These are phyloP conservation scores for Globisporangium canariense DNA, from an alignment of 352 stramenopile genomes.

Conservation along the genomic window DNA sequence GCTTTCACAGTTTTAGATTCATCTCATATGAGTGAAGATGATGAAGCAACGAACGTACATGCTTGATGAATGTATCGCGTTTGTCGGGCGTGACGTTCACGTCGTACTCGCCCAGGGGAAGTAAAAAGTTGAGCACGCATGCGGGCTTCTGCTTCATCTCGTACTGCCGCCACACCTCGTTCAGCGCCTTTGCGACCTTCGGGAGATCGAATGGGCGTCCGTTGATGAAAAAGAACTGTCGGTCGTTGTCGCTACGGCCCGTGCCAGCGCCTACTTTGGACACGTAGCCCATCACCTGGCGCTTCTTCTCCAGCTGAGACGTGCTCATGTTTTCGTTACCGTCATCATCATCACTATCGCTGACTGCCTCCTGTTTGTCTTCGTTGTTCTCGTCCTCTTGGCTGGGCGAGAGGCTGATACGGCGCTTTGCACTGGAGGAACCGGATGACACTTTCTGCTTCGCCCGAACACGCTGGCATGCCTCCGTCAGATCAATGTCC, in stretches of 20 bases:
- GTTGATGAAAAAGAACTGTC: conserved; percentile 97
- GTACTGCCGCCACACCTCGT: conserved; percentile 91
- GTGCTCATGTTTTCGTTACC: conserved; percentile 20
- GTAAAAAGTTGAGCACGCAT: conserved; percentile 89
- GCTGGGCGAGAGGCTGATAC: not conserved
- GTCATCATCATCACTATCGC: conserved; percentile 14
- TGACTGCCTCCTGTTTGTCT: conserved; percentile 20
- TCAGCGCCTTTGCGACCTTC: conserved; percentile 75
- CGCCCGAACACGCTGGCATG: conserved; percentile 5
- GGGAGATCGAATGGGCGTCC: conserved; percentile 93
- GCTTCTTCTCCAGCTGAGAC: conserved; percentile 20
- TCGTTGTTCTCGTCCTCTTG: conserved; percentile 20
- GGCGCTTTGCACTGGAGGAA: not conserved
- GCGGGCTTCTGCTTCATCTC: conserved; percentile 93
- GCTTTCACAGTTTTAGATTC: not conserved
- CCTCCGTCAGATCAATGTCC: conserved; percentile 57
- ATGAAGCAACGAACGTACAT: conserved; percentile 28
- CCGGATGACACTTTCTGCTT: not conserved
- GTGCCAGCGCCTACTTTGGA: conserved; percentile 68
- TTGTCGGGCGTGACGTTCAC: conserved; percentile 98
- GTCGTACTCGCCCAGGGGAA: conserved; percentile 91
- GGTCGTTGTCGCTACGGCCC: conserved; percentile 81
- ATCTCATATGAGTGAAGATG: not conserved
- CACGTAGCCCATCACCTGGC: conserved; percentile 64
- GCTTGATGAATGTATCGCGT: conserved; percentile 88